Percentiles rank a stretch among this genome's conserved stretches.
Conservation (phyloP, 2,329 filamentous ascomycete genomes). For the Exophiala lecanii-corni region DNA sequence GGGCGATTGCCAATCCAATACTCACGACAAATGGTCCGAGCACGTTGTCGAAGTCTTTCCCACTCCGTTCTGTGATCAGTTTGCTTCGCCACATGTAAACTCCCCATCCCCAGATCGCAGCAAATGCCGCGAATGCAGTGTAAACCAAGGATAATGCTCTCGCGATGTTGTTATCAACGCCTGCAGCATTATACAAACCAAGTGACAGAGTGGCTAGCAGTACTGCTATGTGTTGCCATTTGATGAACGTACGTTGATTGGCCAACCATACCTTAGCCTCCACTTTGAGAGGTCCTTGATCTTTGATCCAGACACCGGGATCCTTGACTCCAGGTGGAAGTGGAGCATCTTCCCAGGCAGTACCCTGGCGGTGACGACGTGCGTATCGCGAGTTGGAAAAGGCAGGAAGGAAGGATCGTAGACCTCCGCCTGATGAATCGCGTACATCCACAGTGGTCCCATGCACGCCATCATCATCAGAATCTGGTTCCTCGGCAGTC, state of each 20-base stretch:
- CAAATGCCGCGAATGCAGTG: constrained; percentile 74
- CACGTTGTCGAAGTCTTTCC: constrained; percentile 88
- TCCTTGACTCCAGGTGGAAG: constrained; percentile 85
- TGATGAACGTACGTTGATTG: constrained; percentile 96
- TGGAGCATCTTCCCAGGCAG: constrained; percentile 39
- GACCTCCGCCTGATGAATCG: constrained; percentile 47
- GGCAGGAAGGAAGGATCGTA: constrained; percentile 72
- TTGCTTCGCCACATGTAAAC: constrained; percentile 71
- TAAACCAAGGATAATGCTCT: constrained; percentile 77
- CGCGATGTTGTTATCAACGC: constrained; percentile 67
- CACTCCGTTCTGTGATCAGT: constrained; percentile 80
- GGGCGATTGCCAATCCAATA: constrained; percentile 67
- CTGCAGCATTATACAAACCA: constrained; percentile 83
- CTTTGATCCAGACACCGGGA: constrained; percentile 87
- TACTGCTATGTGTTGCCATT: constrained; percentile 94
- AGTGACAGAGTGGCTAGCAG: constrained; percentile 79
- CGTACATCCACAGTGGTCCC: constrained; percentile 21
- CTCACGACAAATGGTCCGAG: constrained; percentile 81
- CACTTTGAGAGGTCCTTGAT: constrained; percentile 82
- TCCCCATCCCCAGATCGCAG: constrained; percentile 79
- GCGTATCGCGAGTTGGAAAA: constrained; percentile 80
- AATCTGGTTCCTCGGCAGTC: constrained; percentile 42
- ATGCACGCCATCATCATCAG: constrained; percentile 43
- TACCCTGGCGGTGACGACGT: constrained; percentile 39
- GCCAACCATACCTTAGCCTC: constrained; percentile 99